These are phyloP conservation scores for Xylariaceae sp. DNA, from an alignment of 2,329 filamentous ascomycete species.

Conservation along the genomic window DNA sequence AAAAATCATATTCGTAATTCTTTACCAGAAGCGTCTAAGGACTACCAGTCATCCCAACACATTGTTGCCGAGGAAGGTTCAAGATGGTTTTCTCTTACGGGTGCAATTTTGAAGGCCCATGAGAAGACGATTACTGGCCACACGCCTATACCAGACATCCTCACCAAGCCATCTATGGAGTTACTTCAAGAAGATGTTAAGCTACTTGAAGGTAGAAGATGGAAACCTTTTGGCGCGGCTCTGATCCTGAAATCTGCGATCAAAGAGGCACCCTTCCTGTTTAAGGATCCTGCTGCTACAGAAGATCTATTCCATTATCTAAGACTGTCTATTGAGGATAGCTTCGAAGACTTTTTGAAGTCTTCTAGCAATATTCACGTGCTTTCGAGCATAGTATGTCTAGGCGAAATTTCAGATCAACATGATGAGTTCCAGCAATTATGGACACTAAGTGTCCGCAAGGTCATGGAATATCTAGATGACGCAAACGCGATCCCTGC, in stretches of 20 bases:
- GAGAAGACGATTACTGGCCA: conserved; percentile 22
- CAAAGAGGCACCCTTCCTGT: conserved; percentile 40
- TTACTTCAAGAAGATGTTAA: conserved; percentile 36
- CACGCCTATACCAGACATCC: conserved; percentile 27
- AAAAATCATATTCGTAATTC: conserved; percentile 67
- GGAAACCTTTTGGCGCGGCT: conserved; percentile 56
- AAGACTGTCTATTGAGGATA: conserved; percentile 47
- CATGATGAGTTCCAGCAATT: conserved; percentile 36
- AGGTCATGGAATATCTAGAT: conserved; percentile 36
- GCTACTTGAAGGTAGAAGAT: conserved; percentile 47
- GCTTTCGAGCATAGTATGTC: conserved; percentile 59
- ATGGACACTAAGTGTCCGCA: conserved; percentile 44
- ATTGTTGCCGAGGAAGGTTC: conserved; percentile 61
- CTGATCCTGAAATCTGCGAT: conserved; percentile 40
- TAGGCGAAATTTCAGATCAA: conserved; percentile 42
- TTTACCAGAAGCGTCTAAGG: conserved; percentile 75
- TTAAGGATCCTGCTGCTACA: conserved; percentile 29
- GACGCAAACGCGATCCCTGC: conserved; percentile 29
- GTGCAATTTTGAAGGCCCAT: conserved; percentile 39
- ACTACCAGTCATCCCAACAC: conserved; percentile 69
- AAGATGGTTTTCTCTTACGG: conserved; percentile 62
- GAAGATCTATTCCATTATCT: conserved; percentile 42
- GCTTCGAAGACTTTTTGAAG: conserved; percentile 56
- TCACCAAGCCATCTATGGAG: conserved; percentile 29
- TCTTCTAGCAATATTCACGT: conserved; percentile 68